Evolutionary conservation across 179 eudicot genomes (phyloP), one percentile per base, ranked within the genome.

Genomic region (Silene noctiflora): DNA sequence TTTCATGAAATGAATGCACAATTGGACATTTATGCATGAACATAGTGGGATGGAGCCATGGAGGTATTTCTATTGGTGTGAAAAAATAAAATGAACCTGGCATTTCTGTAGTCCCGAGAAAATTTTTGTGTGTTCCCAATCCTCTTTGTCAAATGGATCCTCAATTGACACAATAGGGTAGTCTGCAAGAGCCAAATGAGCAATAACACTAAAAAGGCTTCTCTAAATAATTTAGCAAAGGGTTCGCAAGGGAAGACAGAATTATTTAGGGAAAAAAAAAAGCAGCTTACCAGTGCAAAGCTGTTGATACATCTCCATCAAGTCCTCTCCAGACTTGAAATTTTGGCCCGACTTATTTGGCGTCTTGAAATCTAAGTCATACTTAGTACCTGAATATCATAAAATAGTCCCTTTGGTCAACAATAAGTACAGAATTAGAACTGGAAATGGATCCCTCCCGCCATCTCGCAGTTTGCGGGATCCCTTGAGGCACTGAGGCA

Each of bases 91-190:
- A 77, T 77, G 72, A 71, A 92, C 98, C 97, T 94, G 99, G 85
- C 95, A 91, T 51, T 91, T 78, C 80, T 89, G 94, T 75, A 92
- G 97, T 77, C 82, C 74, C 35, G 93, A 85, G 69, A 95, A 87
- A 61, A 39, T 10, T 75, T 93, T 91, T 65, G 87, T 89, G 84
- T 87, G 95, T 76, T 95, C 96, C 99, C 99, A 95, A 70, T 93
- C 99, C 84, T 95, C 99, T 88, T 85, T 93, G 89, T 95, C 98
- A 89, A 95, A 95, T 53, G 99, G 98, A 80, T 93, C 99, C 83
- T 91, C 94, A 81, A 95, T 88, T 67, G 98, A 91, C 60, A 93
- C 97, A 72, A 95, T 85, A 31, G 99, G 99, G 83, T 91, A 93
- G 46, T 91, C 99, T 93, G 84, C 48, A 71, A 77, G 22, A 74